Evolutionary conservation across 2,329 filamentous ascomycete species (phyloP).

Genomic region (Penicillium sp.): DNA sequence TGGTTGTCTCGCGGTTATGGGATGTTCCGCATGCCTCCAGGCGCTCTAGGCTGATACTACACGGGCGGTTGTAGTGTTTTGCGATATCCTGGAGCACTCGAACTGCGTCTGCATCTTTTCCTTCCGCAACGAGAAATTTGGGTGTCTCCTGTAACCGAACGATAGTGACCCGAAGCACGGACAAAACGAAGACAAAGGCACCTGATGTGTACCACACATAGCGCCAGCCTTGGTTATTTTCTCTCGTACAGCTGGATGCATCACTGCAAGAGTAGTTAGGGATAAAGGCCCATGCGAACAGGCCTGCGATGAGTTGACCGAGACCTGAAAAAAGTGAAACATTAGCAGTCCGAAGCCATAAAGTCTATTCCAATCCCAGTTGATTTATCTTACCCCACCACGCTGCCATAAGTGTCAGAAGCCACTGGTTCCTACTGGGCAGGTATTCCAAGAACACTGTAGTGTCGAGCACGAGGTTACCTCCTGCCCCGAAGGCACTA

Average conservation of each 20-base stretch:
- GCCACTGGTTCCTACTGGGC: slow-evolving; percentile 65
- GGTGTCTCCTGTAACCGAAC: slow-evolving; percentile 61
- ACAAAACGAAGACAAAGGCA: slow-evolving; percentile 59
- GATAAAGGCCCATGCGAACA: slow-evolving; percentile 60
- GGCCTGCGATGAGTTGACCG: slow-evolving; percentile 55
- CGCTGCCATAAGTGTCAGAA: slow-evolving; percentile 44
- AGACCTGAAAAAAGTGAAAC: slow-evolving; percentile 33
- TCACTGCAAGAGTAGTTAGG: slow-evolving; percentile 53
- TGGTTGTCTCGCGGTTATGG: background rate
- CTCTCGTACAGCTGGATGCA: slow-evolving; percentile 52
- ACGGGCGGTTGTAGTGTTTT: slow-evolving; percentile 57
- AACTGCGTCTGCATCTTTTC: slow-evolving; percentile 57
- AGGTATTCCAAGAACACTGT: slow-evolving; percentile 63
- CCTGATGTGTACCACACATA: slow-evolving; percentile 61
- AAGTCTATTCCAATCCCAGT: background rate
- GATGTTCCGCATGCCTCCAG: slow-evolving; percentile 51
- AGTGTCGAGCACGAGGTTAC: slow-evolving; percentile 67
- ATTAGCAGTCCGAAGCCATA: background rate
- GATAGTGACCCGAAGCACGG: slow-evolving; percentile 57
- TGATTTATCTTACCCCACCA: slow-evolving; percentile 37
- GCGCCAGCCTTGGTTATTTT: slow-evolving; percentile 61
- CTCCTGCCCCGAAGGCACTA: slow-evolving; percentile 67
- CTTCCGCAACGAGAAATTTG: slow-evolving; percentile 60
- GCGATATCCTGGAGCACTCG: slow-evolving; percentile 56
- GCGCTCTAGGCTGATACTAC: slow-evolving; percentile 55